These are phyloP conservation scores for Vitis hybrid DNA, from an alignment of 177 flowering plant species.

Conservation along the genomic window DNA sequence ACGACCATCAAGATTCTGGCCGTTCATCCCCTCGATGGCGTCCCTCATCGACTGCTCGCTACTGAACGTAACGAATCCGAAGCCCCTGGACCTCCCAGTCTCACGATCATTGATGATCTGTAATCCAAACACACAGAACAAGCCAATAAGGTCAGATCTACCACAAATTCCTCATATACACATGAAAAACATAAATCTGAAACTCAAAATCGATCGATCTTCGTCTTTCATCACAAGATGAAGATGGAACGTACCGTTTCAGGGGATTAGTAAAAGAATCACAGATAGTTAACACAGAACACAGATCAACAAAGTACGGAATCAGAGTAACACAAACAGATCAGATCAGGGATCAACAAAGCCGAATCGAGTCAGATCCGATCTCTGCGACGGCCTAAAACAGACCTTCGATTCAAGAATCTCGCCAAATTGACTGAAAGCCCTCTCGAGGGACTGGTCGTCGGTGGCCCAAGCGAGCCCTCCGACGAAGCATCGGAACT, in stretches of 20 bases:
- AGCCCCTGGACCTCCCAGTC: conserved; percentile 77
- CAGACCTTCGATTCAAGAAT: conserved; percentile 81
- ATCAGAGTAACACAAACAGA: conserved; percentile 17
- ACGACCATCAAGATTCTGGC: conserved; percentile 75
- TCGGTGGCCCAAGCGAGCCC: conserved; percentile 87
- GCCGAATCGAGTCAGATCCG: conserved; percentile 39
- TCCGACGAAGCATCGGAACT: conserved; percentile 76
- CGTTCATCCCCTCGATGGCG: conserved; percentile 89
- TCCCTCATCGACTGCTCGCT: conserved; percentile 69
- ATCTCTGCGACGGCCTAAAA: conserved; percentile 37
- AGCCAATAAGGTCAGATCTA: conserved; percentile 11
- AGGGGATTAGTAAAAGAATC: conserved; percentile 17
- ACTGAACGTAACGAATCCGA: conserved; percentile 73
- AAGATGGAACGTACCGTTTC: conserved; percentile 59
- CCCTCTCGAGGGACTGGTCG: conserved; percentile 39
- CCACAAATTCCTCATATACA: not conserved
- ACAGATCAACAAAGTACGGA: conserved; percentile 14
- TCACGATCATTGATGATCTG: conserved; percentile 81
- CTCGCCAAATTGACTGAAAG: conserved; percentile 57
- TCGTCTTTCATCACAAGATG: conserved; percentile 28
- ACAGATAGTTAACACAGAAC: conserved; percentile 31
- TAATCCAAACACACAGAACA: not conserved
- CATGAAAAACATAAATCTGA: not conserved
- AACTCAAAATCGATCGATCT: conserved; percentile 38
- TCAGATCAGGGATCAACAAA: conserved; percentile 20